Evolutionary conservation across 1,284 basidiomycete species (phyloP), one percentile per base, ranked within the genome.

Genomic region (Sanghuangporus weigelae): DNA sequence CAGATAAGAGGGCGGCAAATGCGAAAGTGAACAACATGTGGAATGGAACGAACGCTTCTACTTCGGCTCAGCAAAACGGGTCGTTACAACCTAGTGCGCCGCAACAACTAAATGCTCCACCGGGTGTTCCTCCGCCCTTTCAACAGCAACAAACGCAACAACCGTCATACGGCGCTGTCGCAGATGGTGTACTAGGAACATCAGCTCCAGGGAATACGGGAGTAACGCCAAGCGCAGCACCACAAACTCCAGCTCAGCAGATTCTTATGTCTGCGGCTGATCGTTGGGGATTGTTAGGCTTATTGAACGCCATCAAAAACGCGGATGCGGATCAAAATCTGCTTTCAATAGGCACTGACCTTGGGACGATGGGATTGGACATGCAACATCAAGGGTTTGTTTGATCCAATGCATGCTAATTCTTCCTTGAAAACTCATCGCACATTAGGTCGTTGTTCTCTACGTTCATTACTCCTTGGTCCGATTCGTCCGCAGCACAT

Each of bases 391-490:
- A 85, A 69, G 93, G 92, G 90, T 95, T 76, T 77, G 87, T 82
- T 59, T 63, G 10, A 50, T 50, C 23, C 39, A 65, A 62, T 57
- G 63, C 49, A 68, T 67, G 65, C 42, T 62, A 44, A 61, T 60
- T 35, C 59, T 67, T 68, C 46, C 19, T 68, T 66, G n/a, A 59
- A 48, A 60, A 16, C 14, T 66, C 69, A 64, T 66, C 60, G 61
- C 57, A 69, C 63, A 55, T 63, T 75, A 93, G 92, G 74, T 90
- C 92, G 71, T 79, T 98, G 66, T 96, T 94, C 77, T 89, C 94
- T 59, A 90, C 92, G 38, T 97, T 99, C 77, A 94, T 98, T 72
- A 97, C 96, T 62, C 96, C 96, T 56, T 98, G 95, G 95, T 87
- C 94, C 64, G 93, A 95, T 74, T 90, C 93, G 70, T 88, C 87